Conservation (phyloP, 106 monocot genomes). For the Amphibolis antarctica region DNA sequence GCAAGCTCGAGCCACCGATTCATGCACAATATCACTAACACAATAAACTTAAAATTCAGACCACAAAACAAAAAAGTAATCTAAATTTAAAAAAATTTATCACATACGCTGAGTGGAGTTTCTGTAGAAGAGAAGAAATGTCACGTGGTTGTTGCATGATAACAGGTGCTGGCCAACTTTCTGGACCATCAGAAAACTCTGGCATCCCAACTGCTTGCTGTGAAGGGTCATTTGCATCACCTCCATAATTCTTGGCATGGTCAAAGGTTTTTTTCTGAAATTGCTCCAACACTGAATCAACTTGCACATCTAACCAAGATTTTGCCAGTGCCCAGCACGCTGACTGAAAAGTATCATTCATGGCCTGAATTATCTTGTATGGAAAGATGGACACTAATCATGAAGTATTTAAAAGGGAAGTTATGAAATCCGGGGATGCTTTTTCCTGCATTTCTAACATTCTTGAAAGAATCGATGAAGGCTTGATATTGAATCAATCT, state of each 20-base stretch:
- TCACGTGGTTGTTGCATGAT: conserved; percentile 88
- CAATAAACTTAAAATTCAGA: not conserved
- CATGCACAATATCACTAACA: conserved; percentile 76
- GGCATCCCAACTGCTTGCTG: conserved; percentile 14
- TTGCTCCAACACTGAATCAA: conserved; percentile 47
- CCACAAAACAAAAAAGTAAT: conserved; percentile 1
- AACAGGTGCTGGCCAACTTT: conserved; percentile 77
- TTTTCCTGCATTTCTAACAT: no score
- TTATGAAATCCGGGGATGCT: no score
- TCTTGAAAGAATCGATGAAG: no score
- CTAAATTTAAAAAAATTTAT: not conserved
- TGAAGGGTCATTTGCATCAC: conserved; percentile 35
- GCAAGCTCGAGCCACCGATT: conserved; percentile 74
- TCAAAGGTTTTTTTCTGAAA: conserved; percentile 40
- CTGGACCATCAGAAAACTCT: conserved; percentile 25
- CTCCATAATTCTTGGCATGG: conserved; percentile 28
- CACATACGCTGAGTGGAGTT: conserved; percentile 77
- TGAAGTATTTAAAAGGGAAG: no score
- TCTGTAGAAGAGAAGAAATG: conserved; percentile 77
- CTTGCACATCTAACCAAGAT: conserved; percentile 89
- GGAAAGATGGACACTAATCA: not conserved
- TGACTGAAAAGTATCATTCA: conserved; percentile 36
- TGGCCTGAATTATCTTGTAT: not conserved
- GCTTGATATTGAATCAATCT: no score
- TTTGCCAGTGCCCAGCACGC: conserved; percentile 98